Evolutionary conservation across 805 yeast species (phyloP).

Genomic region (Maudiozyma serrabonitensis): DNA sequence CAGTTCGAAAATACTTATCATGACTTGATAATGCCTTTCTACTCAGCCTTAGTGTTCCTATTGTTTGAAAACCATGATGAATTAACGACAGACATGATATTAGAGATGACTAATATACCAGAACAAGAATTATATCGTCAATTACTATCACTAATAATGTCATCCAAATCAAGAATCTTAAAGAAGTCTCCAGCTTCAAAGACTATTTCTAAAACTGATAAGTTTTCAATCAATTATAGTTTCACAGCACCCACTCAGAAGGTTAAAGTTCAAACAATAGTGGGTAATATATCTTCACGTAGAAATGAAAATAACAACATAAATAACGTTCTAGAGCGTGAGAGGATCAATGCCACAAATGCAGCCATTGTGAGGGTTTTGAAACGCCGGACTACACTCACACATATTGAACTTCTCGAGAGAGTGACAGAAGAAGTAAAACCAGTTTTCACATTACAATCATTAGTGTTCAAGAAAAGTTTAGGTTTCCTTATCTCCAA

Average conservation of each 20-base stretch:
- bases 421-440: conserved; percentile 53
- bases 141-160: conserved; percentile 73
- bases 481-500: conserved; percentile 68
- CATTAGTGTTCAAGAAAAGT: conserved; percentile 56
- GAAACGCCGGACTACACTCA: conserved; percentile 58
- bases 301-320: conserved; percentile 30
- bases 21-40: conserved; percentile 70
- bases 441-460: conserved; percentile 60
- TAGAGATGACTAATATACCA: conserved; percentile 60
- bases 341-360: conserved; percentile 60
- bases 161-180: conserved; percentile 70
- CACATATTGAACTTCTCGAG: conserved; percentile 56
- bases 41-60: conserved; percentile 68
- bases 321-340: conserved; percentile 46
- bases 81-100: conserved; percentile 54
- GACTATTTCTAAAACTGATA: conserved; percentile 54
- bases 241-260: conserved; percentile 61
- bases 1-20: conserved; percentile 60
- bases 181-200: conserved; percentile 66
- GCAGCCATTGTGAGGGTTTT: conserved; percentile 85
- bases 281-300: neutral
- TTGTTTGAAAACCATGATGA: conserved; percentile 52
- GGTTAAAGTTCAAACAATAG: conserved; percentile 45
- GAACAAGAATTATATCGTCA: conserved; percentile 64
- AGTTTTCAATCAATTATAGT: conserved; percentile 54